Conservation (phyloP, 2,329 filamentous ascomycete genomes). For the Talaromyces sp. region DNA sequence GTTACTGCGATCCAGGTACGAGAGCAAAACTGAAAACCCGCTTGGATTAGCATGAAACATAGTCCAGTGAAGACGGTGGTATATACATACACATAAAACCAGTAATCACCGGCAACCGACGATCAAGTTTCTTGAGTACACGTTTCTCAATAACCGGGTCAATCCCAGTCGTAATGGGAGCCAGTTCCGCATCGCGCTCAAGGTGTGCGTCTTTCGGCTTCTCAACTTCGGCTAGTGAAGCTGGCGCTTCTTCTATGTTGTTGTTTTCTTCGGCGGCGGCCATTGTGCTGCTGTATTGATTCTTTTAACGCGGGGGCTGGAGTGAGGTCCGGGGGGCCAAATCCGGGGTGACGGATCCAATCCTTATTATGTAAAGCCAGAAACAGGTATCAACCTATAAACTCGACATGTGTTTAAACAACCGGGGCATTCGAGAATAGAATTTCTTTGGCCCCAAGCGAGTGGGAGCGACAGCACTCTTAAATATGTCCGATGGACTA, state of each 20-base stretch:
- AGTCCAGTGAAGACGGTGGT: neutral
- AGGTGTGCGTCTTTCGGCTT: constrained; percentile 10
- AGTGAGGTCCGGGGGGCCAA: neutral
- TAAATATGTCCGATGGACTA: neutral
- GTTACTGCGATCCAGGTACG: constrained; percentile 51
- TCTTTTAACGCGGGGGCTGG: neutral
- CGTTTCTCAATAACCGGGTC: constrained; percentile 35
- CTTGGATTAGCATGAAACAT: neutral
- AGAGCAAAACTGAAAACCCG: constrained; percentile 38
- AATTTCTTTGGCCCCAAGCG: neutral
- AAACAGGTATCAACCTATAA: neutral
- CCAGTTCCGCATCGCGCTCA: constrained; percentile 11
- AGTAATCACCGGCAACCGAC: constrained; percentile 33
- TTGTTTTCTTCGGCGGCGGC: neutral
- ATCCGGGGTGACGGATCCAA: neutral
- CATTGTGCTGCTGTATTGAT: neutral
- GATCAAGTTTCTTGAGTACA: constrained; percentile 38
- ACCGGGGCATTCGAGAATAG: neutral
- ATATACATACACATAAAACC: constrained; percentile 38
- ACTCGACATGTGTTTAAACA: neutral
- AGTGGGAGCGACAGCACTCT: neutral
- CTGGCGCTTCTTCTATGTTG: neutral
- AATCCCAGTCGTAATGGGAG: constrained; percentile 21
- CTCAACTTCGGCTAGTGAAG: neutral
- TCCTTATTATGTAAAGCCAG: neutral